Evolutionary conservation across 1,284 basidiomycete genomes (phyloP), one percentile per base, ranked within the genome.

Genomic region (Sanghuangporus weigelae): DNA sequence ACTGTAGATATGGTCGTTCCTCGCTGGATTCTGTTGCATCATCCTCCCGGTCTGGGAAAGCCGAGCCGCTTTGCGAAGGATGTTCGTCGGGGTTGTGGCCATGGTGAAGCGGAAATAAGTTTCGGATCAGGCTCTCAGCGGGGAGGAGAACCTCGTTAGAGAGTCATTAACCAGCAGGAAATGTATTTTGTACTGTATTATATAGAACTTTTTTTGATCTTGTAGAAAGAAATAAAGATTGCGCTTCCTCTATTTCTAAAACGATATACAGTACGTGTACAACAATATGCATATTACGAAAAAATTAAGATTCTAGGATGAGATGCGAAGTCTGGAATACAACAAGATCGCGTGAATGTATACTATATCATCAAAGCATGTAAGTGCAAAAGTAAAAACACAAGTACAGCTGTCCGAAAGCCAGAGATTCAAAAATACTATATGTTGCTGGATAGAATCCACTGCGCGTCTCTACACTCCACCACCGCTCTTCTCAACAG

Each of bases 401-500:
- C 12, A 42, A 3, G 10, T 42, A 21, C 16, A 19, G n/a, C 12
- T 7, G 40, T 42, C 40, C 40, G 16, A n/a, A 21, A 46, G 21
- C 16, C 3, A 46, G 1, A 42, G 40, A 42, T 1, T 42, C 6
- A 46, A 5, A 6, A 2, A n/a, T 46, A 1, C n/a, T 1, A 46
- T n/a, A 46, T 1, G 11, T n/a, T n/a, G n/a, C n/a, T n/a, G n/a
- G n/a, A n/a, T n/a, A 42, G 40, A 42, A 42, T n/a, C 40, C 40
- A 42, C 3, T 2, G 2, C 40, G 16, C 2, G 2, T n/a, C 26
- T 55, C 50, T 48, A 92, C 5, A 91, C 88, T 63, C 91, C 92
- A 56, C 92, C 92, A 63, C 92, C 92, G 66, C 87, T 90, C 80
- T 90, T 88, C 77, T 94, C 92, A 16, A 95, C 92, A 1, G 92